Conservation (phyloP, 2,329 filamentous ascomycete species). For the Aspergillaceae sp. region DNA sequence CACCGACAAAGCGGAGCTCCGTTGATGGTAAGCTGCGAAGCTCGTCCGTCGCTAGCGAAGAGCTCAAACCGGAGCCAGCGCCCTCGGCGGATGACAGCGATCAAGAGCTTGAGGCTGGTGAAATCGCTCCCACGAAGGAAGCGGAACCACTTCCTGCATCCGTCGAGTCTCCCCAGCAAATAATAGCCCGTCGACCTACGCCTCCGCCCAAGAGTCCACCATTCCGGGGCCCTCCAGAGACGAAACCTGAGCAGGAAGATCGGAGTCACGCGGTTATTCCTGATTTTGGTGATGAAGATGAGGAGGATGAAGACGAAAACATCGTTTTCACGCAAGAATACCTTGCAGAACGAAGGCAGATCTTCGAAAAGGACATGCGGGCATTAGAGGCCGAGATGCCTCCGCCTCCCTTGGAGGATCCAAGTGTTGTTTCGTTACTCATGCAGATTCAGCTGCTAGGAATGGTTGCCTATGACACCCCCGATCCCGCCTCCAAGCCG, state of each 20-base stretch:
- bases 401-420: constrained; percentile 34
- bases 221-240: neutral
- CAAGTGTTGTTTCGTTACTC: constrained; percentile 32
- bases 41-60: constrained; percentile 11
- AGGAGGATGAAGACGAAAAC: constrained; percentile 40
- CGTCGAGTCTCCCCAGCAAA: neutral
- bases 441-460: constrained; percentile 38
- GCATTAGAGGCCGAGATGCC: constrained; percentile 36
- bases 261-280: constrained; percentile 19
- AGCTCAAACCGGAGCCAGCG: constrained; percentile 9
- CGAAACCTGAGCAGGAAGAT: constrained; percentile 1
- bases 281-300: constrained; percentile 27
- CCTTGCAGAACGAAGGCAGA: constrained; percentile 36
- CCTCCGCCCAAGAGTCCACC: neutral
- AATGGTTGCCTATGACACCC: constrained; percentile 30
- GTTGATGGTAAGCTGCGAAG: constrained; percentile 20
- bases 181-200: neutral
- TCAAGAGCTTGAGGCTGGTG: constrained; percentile 9
- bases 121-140: constrained; percentile 8
- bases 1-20: constrained; percentile 23
- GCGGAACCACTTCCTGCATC: constrained; percentile 2
- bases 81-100: constrained; percentile 7
- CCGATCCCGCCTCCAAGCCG: constrained; percentile 11
- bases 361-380: constrained; percentile 39
- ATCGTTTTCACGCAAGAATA: constrained; percentile 41